Base-by-base conservation (phyloP, 2,329 filamentous ascomycete genomes). In the Beauveria sp. region DNA sequence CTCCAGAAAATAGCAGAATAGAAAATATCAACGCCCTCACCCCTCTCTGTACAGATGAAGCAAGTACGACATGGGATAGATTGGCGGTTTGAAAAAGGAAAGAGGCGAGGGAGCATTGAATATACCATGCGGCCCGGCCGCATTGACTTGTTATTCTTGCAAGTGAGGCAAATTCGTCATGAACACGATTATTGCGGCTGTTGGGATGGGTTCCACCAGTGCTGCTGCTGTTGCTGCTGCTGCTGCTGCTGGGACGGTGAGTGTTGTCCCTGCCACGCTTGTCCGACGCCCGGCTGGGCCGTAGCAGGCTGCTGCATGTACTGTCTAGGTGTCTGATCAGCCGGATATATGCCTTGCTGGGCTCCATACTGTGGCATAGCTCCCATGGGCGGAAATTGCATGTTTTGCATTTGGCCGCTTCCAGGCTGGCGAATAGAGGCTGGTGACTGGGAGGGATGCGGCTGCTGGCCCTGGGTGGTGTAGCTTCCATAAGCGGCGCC, bases 341-440 rank as follows among this genome's bases (percentile, higher is more conserved):
- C 74, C 20, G 82, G 75, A 66, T 86, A 86, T 67, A 87, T 82
- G 56, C 78, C 79, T 66, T 85, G 83, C 8, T 79, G 76, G 28
- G 80, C 76, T 41, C 79, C 77, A 67, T 87, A 86, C 40, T 78
- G 77, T 22, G 58, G 50, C 72, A 88, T 80, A 47, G 80, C 79
- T 46, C 81, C 81, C 80, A 87, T 86, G 30, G 79, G 80, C n/a
- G 84, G 79, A 68, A 87, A 87, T 60, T 84, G 83, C 76, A 87
- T 79, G 59, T 76, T 77, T 67, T 84, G 83, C 70, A 87, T 82
- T 70, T 82, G 83, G 59, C 78, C 76, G 67, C 79, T 78, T 40
- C 58, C 58, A 5, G 81, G 76, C 66, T 87, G 84, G 20, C 84
- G 84, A 41, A 86, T 73, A 20, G 83, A 79, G n/a, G 82, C 79